Evolutionary conservation across 352 stramenopile genomes (phyloP).

Genomic region (Globisporangium lucens): DNA sequence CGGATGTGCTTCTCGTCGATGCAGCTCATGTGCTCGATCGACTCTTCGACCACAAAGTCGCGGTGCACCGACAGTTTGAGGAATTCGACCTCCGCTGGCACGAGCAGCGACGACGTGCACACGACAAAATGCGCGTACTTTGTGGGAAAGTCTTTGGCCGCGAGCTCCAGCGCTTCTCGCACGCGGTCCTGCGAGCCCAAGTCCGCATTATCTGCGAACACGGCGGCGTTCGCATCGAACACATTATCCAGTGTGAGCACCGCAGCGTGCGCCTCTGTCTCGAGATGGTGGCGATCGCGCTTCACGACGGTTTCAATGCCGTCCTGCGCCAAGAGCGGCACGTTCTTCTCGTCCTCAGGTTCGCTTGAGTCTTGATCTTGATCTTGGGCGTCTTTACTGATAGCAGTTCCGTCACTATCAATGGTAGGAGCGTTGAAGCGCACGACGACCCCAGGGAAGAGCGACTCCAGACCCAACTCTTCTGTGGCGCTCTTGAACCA

Average conservation of each 20-base stretch:
- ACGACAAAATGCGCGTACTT: constrained; percentile 56
- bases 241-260: background rate
- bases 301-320: constrained; percentile 6
- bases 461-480: background rate
- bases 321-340: background rate
- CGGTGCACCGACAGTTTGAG: constrained; percentile 50
- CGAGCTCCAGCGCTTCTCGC: constrained; percentile 26
- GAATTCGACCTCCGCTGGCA: constrained; percentile 41
- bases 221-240: background rate
- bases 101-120: constrained; percentile 31
- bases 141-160: constrained; percentile 39
- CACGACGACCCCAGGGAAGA: constrained; percentile 4
- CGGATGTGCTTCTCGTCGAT: constrained; percentile 58
- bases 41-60: constrained; percentile 62
- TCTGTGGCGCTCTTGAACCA: constrained; percentile 7
- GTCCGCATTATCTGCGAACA: background rate
- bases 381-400: background rate
- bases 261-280: background rate
- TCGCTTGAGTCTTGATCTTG: background rate
- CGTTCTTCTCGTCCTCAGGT: background rate
- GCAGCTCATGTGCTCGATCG: constrained; percentile 55
- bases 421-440: background rate
- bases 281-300: background rate
- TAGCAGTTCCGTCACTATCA: background rate
- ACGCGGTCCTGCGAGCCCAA: constrained; percentile 4